Evolutionary conservation across 768 basidiomycete genomes (phyloP).

Genomic region (Agrocybe praecox): DNA sequence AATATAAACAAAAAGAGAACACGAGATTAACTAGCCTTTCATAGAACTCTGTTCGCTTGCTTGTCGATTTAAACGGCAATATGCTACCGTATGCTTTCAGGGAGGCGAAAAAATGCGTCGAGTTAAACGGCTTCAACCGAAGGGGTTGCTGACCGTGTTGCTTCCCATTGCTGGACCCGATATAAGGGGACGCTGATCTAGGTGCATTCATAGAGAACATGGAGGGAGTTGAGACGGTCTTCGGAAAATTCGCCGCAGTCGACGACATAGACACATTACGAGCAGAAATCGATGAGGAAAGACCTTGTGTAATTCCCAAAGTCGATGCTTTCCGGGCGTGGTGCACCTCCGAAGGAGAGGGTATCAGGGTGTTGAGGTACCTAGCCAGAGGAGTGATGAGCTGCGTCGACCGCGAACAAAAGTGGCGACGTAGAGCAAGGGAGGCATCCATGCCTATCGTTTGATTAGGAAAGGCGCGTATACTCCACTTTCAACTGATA

Average conservation of each 20-base stretch:
- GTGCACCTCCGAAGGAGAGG: constrained; percentile 59
- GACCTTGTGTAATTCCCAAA: neutral
- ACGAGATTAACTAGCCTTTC: constrained; percentile 38
- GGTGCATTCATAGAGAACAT: neutral
- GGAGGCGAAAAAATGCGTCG: constrained; percentile 68
- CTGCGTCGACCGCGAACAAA: constrained; percentile 82
- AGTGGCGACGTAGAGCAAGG: constrained; percentile 74
- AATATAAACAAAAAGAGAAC: neutral
- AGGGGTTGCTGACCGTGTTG: constrained; percentile 14
- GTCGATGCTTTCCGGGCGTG: constrained; percentile 27
- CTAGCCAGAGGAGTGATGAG: constrained; percentile 89
- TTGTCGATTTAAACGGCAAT: constrained; percentile 72
- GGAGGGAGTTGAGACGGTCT: neutral
- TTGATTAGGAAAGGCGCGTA: neutral
- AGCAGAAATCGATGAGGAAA: constrained; percentile 3
- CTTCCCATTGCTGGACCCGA: neutral
- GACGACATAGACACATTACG: constrained; percentile 6
- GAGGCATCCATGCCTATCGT: constrained; percentile 60
- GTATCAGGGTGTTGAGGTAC: constrained; percentile 88
- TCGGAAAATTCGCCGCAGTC: neutral
- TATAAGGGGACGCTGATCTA: neutral
- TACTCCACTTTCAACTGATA: neutral
- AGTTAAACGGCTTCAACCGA: constrained; percentile 72
- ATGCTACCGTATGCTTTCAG: constrained; percentile 70
- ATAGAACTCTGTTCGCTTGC: constrained; percentile 74